Base-by-base conservation (phyloP, 2,329 filamentous ascomycete genomes). In the Trichoderma cornu-damae region DNA sequence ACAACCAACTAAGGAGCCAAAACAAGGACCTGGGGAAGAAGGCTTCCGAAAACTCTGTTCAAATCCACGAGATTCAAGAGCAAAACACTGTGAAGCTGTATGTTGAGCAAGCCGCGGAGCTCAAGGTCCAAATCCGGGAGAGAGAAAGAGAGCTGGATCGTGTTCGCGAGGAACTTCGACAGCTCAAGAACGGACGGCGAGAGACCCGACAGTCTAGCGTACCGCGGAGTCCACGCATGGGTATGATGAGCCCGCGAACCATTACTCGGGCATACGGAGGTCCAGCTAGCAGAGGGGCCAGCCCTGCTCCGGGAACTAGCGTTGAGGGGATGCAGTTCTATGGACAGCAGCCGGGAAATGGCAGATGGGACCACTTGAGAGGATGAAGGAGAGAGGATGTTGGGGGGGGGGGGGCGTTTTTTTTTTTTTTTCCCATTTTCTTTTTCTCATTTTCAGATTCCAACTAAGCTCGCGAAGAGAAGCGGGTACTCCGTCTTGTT, bases 161-260 rank as follows among this genome's bases (percentile, higher is more conserved):
- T 12, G 61, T 73, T 22, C 75, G 71, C 57, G 77, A 82, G 14
- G 81, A 84, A 66, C 65, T 83, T 24, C 72, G 73, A 6, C 59
- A 69, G 38, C 65, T 78, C 38, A 78, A 75, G 63, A 80, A 74
- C 59, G 75, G 74, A 16, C 76, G 82, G 5, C 73, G 81, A 44
- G 80, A 83, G 67, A 84, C 82, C 3, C 72, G 82, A 34, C 77
- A 79, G 64, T 74, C 71, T 52, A 84, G 81, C 62, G 80, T 82
- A 20, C 81, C 81, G 49, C 78, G 79, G 20, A 84, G 81, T 64
- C 82, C 82, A n/a, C 75, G 79, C 6, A 71, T 78, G 61, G 73
- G 75, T 30, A 70, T 81, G 52, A 77, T 81, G 72, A 83, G 80
- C 60, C 81, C 81, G 2, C 71, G 70, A n/a, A 54, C 66, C 4